Evolutionary conservation across 257 asterid species (phyloP).

Genomic region (Solanum tacnaense): DNA sequence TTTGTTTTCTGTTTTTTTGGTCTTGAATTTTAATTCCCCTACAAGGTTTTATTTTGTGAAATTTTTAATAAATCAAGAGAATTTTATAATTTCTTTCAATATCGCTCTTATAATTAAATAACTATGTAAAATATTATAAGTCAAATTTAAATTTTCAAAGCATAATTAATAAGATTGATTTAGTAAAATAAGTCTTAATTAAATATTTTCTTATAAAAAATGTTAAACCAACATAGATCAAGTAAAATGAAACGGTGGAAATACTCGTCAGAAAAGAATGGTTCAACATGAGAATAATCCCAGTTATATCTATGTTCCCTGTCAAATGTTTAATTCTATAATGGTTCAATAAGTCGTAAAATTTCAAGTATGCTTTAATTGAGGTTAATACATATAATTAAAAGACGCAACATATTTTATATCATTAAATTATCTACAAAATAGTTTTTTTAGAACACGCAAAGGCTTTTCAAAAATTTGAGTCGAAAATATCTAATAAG

Average conservation of each 20-base stretch:
- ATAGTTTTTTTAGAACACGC: not conserved
- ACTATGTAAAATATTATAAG: not conserved
- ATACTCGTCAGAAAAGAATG: not conserved
- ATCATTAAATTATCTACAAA: not conserved
- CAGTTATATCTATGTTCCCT: not conserved
- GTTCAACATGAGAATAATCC: not conserved
- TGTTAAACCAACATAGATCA: not conserved
- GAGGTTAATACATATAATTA: too few species aligned
- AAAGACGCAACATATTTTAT: not conserved
- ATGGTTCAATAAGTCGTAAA: not conserved
- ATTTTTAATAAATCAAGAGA: not conserved
- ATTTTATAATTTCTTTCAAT: not conserved
- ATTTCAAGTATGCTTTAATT: too few species aligned
- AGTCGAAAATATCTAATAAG: not conserved
- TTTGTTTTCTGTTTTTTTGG: not conserved
- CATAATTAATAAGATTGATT: too few species aligned
- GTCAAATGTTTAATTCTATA: not conserved
- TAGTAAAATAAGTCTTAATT: too few species aligned
- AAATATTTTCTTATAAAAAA: too few species aligned
- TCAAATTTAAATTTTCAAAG: too few species aligned
- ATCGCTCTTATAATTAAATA: not conserved
- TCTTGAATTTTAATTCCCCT: not conserved
- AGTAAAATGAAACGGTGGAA: too few species aligned
- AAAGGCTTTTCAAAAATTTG: not conserved
- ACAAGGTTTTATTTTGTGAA: not conserved